phyloP scores from a whole-genome alignment of 2,329 filamentous ascomycete species.

The Colletotrichum eleusines region DNA sequence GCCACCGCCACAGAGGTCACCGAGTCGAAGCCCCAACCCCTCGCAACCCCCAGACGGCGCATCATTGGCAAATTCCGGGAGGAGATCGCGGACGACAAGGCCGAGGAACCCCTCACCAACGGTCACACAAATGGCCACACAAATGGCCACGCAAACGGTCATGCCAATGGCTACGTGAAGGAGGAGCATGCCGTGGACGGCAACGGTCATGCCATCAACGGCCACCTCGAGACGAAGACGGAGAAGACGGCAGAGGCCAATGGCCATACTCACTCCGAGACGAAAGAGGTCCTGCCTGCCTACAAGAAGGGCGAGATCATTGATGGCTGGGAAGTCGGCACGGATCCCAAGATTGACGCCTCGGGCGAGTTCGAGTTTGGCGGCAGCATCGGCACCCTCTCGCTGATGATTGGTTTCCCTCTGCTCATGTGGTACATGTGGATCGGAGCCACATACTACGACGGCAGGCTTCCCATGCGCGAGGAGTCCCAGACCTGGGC shows the following conservation, averaged over 20 bases:
- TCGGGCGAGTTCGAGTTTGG: conserved; percentile 83
- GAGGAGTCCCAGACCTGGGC: conserved; percentile 69
- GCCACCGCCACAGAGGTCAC: conserved; percentile 33
- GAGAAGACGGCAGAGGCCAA: conserved; percentile 30
- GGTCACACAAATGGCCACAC: conserved; percentile 46
- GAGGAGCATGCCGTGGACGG: conserved; percentile 12
- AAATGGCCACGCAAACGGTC: conserved; percentile 45
- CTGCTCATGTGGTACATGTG: conserved; percentile 95
- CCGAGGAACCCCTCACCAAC: conserved; percentile 46
- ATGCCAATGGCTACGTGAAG: conserved; percentile 41
- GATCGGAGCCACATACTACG: conserved; percentile 88
- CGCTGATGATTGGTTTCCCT: conserved; percentile 91
- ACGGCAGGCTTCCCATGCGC: conserved; percentile 79
- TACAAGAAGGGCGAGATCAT: conserved; percentile 49
- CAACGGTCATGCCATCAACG: conserved; percentile 17
- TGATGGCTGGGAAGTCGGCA: conserved; percentile 70
- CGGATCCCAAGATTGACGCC: conserved; percentile 73
- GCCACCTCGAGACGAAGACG: conserved; percentile 5
- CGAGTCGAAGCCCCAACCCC: conserved; percentile 44
- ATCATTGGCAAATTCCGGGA: conserved; percentile 63
- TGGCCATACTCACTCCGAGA: conserved; percentile 31
- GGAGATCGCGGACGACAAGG: conserved; percentile 58
- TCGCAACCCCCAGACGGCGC: conserved; percentile 58
- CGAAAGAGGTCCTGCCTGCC: conserved; percentile 23
- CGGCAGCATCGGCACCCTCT: conserved; percentile 76